Base-by-base conservation (phyloP, 345 rosid genomes). In the Punica granatum region DNA sequence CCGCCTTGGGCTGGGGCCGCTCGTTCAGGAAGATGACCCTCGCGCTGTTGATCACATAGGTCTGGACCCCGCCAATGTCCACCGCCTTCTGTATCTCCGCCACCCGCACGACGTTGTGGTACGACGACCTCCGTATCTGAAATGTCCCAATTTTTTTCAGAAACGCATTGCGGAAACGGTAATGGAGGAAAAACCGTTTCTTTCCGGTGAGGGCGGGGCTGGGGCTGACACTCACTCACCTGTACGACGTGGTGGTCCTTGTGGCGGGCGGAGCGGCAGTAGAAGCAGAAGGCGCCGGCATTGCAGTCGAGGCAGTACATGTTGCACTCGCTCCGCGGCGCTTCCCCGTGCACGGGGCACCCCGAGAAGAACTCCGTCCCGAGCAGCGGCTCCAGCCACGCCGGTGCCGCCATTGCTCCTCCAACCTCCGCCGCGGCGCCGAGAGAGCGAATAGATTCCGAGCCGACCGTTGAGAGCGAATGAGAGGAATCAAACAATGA, bases 11-110 rank as follows among this genome's bases (percentile, higher is more conserved):
- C 63, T 87, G 92, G 21, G 95, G 96, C 78, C 98, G 84, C 80
- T 92, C 88, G 58, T 90, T 92, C 62, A 92, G 79, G 75, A 92
- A 92, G 67, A 90, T 62, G 37, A 92, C 96, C 39, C 90, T 80
- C 18, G 96, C 98, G 63, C 90, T 89, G 78, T 92, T 91, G 71
- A 91, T 91, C 39, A 92, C 96, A 75, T 92, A 92, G 3, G 98
- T 92, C 64, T 92, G 98, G 2, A 92, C 87, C 69, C 86, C 98
- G 64, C 84, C 80, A 69, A 90, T 83, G 81, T 92, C 92, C 78
- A 92, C 43, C 16, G 73, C 81, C 53, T 79, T 85, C 65, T 90
- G 91, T 67, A 92, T 88, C 82, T 92, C 98, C 18, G 87, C 60
- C 8, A 85, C 90, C 70, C 98, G 84, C 68, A 92, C 98, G 35